Conservation (phyloP, 805 yeast species). For the Metschnikowia proteae region DNA sequence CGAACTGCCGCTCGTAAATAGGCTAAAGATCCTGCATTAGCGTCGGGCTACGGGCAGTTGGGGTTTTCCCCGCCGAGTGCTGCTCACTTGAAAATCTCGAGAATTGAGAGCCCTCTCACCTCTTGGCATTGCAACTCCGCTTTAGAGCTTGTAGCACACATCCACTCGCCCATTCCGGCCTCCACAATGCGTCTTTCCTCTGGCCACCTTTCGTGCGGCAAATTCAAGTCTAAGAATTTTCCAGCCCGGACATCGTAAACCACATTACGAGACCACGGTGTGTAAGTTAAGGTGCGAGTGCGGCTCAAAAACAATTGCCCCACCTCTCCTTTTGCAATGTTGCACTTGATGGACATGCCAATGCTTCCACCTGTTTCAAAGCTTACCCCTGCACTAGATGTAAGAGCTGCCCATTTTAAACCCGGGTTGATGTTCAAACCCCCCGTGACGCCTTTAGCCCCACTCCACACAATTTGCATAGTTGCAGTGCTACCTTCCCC, state of each 20-base stretch:
- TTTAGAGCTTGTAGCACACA: conserved; percentile 14
- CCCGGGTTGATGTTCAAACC: conserved; percentile 4
- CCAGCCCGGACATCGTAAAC: conserved; percentile 1
- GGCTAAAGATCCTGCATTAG: not conserved
- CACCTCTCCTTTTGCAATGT: conserved; percentile 13
- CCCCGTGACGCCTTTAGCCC: conserved; percentile 6
- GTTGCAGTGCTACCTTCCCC: conserved; percentile 16
- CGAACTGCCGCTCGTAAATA: not conserved
- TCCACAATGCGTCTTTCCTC: conserved; percentile 8
- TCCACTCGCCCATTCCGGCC: conserved; percentile 17
- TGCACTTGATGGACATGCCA: conserved; percentile 10
- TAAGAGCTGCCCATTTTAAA: conserved; percentile 3
- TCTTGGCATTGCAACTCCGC: conserved; percentile 10
- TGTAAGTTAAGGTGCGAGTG: conserved; percentile 13
- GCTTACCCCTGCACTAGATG: conserved; percentile 3
- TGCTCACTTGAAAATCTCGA: not conserved
- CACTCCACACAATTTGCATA: conserved; percentile 8
- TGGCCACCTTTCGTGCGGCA: conserved; percentile 2
- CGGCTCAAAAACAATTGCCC: conserved; percentile 16
- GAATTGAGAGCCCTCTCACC: not conserved
- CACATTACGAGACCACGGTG: conserved; percentile 12
- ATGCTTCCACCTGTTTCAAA: conserved; percentile 4
- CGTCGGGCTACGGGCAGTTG: not conserved
- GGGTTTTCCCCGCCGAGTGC: not conserved
- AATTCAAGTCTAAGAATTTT: not conserved